Conservation (phyloP, 768 basidiomycete species). For the Porphyrellus cyaneotinctus region DNA sequence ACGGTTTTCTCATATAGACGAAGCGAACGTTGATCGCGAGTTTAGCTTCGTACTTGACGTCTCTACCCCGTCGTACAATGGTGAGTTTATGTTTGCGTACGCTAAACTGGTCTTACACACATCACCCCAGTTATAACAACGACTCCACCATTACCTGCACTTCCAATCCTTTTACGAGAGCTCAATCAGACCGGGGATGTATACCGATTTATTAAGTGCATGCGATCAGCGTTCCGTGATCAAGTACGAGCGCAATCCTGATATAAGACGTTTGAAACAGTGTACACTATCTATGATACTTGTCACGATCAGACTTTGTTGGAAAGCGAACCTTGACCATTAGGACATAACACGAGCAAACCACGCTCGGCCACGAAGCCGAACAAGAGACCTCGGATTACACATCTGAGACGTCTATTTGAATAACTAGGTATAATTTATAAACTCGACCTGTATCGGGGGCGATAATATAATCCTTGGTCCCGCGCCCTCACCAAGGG, state of each 20-base stretch:
- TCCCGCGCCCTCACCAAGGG: too few species aligned
- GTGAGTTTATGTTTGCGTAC: constrained; percentile 36
- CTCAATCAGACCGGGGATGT: constrained; percentile 71
- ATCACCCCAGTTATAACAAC: constrained; percentile 65
- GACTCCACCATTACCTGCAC: constrained; percentile 61
- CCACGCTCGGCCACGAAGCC: too few species aligned
- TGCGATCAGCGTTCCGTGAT: constrained; percentile 52
- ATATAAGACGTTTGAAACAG: background rate
- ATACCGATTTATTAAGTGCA: constrained; percentile 63
- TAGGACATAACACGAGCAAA: too few species aligned
- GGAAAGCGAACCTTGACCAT: too few species aligned
- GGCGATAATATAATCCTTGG: too few species aligned
- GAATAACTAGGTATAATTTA: too few species aligned
- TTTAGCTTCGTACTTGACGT: constrained; percentile 78
- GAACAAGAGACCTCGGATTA: too few species aligned
- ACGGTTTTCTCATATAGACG: constrained; percentile 66
- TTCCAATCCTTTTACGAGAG: constrained; percentile 64
- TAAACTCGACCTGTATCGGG: too few species aligned
- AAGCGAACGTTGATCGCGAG: constrained; percentile 52
- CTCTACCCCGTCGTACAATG: constrained; percentile 56
- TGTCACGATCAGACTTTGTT: too few species aligned
- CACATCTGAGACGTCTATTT: too few species aligned
- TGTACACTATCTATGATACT: background rate
- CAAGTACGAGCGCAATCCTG: constrained; percentile 9
- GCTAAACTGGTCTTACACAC: background rate